Conservation (phyloP, 495 filamentous ascomycete genomes). For the Tuber calosporum region DNA sequence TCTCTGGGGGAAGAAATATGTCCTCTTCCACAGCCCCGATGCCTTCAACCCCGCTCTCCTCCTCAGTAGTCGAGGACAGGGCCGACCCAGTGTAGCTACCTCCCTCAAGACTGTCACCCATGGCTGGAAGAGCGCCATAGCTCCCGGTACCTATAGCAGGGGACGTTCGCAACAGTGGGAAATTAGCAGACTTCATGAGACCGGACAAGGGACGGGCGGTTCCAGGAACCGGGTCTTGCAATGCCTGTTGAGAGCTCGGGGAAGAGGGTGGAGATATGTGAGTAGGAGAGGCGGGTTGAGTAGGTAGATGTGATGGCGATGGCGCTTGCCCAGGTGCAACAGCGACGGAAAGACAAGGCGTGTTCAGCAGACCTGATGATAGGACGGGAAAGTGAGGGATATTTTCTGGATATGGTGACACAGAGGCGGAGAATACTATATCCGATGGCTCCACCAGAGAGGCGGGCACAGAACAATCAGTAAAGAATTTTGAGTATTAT, state of each 20-base stretch:
- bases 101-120: conserved; percentile 2
- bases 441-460: background rate
- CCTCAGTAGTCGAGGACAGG: conserved; percentile 20
- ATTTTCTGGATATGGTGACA: background rate
- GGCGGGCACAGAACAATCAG: background rate
- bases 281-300: conserved; percentile 4
- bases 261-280: background rate
- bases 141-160: conserved; percentile 53
- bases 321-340: background rate
- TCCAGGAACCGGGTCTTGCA: background rate
- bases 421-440: background rate
- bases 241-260: background rate
- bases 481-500: background rate
- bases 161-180: conserved; percentile 52
- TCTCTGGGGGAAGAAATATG: background rate
- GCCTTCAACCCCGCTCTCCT: conserved; percentile 16
- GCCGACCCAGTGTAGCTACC: conserved; percentile 16
- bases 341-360: background rate
- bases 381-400: background rate
- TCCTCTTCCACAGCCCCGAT: conserved; percentile 5
- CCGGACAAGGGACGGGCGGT: conserved; percentile 8
- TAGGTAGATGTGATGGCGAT: conserved; percentile 5
- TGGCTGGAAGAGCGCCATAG: conserved; percentile 51
- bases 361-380: background rate
- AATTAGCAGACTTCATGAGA: conserved; percentile 31